These are phyloP conservation scores for Wickerhamiella pararugosa DNA, from an alignment of 1,139 yeast genomes.

Conservation along the genomic window DNA sequence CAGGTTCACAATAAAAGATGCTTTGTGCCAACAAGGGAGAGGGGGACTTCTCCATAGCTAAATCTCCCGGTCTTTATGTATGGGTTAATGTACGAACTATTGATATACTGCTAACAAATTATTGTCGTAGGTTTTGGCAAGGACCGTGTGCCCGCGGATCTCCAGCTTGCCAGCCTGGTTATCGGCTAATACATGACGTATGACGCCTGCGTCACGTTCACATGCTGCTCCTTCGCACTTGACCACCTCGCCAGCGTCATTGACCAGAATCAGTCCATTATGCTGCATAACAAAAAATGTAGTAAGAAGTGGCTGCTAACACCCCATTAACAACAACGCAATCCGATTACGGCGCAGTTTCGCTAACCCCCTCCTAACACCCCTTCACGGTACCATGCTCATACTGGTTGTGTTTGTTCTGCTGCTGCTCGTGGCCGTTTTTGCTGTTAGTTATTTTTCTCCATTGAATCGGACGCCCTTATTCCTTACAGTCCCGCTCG, in stretches of 20 bases:
- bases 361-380: not conserved
- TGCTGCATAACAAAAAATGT: not conserved
- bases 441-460: constrained; percentile 26
- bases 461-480: constrained; percentile 26
- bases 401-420: constrained; percentile 11
- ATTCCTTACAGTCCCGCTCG: constrained; percentile 29
- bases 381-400: constrained; percentile 8
- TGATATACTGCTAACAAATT: constrained; percentile 3
- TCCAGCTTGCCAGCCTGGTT: constrained; percentile 1
- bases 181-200: constrained; percentile 4
- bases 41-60: no score
- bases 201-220: constrained; percentile 8
- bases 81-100: not conserved
- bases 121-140: constrained; percentile 5
- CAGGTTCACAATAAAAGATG: no score
- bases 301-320: no score
- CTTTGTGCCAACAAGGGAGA: no score
- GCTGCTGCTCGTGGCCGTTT: constrained; percentile 20
- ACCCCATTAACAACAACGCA: no score
- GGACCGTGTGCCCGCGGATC: constrained; percentile 2
- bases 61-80: no score
- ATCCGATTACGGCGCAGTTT: not conserved
- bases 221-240: constrained; percentile 6
- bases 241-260: constrained; percentile 4
- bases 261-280: not conserved